Evolutionary conservation across 352 stramenopile genomes (phyloP).

Genomic region (Phytophthora multivora): DNA sequence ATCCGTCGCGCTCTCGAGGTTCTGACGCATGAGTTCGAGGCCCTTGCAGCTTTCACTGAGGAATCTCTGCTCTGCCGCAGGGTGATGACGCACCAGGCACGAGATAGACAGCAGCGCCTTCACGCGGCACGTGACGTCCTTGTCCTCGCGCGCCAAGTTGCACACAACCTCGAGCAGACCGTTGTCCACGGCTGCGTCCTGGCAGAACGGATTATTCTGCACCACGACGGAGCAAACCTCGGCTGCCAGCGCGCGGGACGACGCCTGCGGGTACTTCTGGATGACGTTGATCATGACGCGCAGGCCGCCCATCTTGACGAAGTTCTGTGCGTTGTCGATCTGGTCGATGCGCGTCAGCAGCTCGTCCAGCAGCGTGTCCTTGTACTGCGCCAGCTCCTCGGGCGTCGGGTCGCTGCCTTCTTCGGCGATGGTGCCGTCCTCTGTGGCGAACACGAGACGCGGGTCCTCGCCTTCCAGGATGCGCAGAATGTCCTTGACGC

Average conservation of each 20-base stretch:
- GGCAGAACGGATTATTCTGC: slow-evolving; percentile 88
- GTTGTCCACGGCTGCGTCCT: slow-evolving; percentile 68
- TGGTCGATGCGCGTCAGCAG: slow-evolving; percentile 86
- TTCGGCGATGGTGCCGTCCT: slow-evolving; percentile 42
- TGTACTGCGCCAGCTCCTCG: slow-evolving; percentile 81
- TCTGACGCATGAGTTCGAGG: slow-evolving; percentile 58
- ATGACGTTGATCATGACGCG: slow-evolving; percentile 66
- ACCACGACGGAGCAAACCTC: slow-evolving; percentile 84
- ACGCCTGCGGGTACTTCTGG: slow-evolving; percentile 48
- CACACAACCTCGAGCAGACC: slow-evolving; percentile 76
- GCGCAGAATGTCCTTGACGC: slow-evolving; percentile 82
- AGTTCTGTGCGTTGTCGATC: slow-evolving; percentile 90
- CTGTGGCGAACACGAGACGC: slow-evolving; percentile 60
- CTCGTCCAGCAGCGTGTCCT: slow-evolving; percentile 82
- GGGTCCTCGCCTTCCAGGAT: slow-evolving; percentile 83
- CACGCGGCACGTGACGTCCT: slow-evolving; percentile 68
- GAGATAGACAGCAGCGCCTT: slow-evolving; percentile 86
- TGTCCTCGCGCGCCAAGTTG: slow-evolving; percentile 54
- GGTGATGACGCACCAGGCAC: slow-evolving; percentile 80
- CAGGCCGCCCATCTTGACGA: slow-evolving; percentile 84
- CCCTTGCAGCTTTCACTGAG: slow-evolving; percentile 62
- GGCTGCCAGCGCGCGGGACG: slow-evolving; percentile 66
- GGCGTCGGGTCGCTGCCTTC: slow-evolving; percentile 45
- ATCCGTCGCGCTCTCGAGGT: slow-evolving; percentile 53
- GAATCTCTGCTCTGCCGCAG: slow-evolving; percentile 63